A percentile compares a stretch with the other conserved stretches of the same genome.
Conservation (phyloP, 306 rosid species). For the Cucurbita ficifolia region DNA sequence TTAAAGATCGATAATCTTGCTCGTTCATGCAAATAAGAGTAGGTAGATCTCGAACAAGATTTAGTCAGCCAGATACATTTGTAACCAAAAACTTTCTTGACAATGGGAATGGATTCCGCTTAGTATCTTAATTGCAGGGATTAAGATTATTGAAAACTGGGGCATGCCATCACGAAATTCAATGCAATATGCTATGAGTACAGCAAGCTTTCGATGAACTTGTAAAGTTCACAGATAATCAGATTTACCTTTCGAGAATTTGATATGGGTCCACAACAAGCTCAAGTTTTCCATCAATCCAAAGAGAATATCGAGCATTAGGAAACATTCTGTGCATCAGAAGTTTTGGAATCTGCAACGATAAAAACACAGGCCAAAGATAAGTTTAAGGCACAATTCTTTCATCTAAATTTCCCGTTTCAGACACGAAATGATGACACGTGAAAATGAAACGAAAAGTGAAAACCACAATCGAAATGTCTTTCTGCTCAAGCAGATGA, state of each 20-base stretch:
- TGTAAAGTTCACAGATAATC: neutral
- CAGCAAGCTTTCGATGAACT: neutral
- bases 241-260: slow-evolving; percentile 71
- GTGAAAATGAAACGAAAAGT: neutral
- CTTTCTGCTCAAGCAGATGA: neutral
- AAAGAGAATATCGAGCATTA: slow-evolving; percentile 73
- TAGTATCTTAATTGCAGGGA: neutral
- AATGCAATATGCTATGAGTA: neutral
- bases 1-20: neutral
- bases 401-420: neutral
- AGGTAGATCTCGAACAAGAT: neutral
- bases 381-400: neutral
- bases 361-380: slow-evolving; percentile 11
- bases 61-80: neutral
- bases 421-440: neutral
- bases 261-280: slow-evolving; percentile 85
- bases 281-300: slow-evolving; percentile 92
- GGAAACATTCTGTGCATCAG: slow-evolving; percentile 82
- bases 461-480: neutral
- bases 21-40: neutral
- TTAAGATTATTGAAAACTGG: neutral
- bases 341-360: slow-evolving; percentile 81
- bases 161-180: neutral
- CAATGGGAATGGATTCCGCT: neutral
- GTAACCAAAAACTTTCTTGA: neutral